These are phyloP conservation scores for Colletotrichum coccodes DNA, from an alignment of 2,329 filamentous ascomycete species.

Conservation along the genomic window DNA sequence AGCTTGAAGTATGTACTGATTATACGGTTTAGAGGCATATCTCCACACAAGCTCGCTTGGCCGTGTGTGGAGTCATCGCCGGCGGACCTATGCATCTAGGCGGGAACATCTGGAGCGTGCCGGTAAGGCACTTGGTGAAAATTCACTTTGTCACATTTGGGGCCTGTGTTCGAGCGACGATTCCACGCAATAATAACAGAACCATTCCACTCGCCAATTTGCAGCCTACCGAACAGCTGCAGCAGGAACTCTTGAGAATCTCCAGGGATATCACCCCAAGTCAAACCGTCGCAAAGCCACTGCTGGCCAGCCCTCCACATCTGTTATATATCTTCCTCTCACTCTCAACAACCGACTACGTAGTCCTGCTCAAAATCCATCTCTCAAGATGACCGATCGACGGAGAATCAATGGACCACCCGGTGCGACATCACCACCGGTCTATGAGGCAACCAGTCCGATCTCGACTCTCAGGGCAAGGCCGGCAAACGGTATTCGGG, in stretches of 20 bases:
- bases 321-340: neutral
- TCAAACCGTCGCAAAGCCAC: neutral
- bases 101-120: neutral
- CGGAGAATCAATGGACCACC: conserved; percentile 90
- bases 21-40: conserved; percentile 19
- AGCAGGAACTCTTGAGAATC: neutral
- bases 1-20: conserved; percentile 29
- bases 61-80: neutral
- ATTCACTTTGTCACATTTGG: neutral
- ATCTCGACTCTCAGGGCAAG: conserved; percentile 62
- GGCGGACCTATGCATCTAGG: neutral
- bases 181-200: neutral
- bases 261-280: neutral
- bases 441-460: conserved; percentile 65
- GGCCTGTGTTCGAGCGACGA: neutral
- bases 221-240: neutral
- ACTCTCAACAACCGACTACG: neutral
- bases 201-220: neutral
- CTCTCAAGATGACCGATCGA: conserved; percentile 76
- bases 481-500: conserved; percentile 77
- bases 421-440: conserved; percentile 78
- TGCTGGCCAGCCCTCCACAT: neutral
- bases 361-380: neutral
- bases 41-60: neutral
- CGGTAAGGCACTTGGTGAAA: neutral